Evolutionary conservation across 2,329 filamentous ascomycete species (phyloP), one percentile per base, ranked within the genome.

Genomic region (Claviceps sp.): DNA sequence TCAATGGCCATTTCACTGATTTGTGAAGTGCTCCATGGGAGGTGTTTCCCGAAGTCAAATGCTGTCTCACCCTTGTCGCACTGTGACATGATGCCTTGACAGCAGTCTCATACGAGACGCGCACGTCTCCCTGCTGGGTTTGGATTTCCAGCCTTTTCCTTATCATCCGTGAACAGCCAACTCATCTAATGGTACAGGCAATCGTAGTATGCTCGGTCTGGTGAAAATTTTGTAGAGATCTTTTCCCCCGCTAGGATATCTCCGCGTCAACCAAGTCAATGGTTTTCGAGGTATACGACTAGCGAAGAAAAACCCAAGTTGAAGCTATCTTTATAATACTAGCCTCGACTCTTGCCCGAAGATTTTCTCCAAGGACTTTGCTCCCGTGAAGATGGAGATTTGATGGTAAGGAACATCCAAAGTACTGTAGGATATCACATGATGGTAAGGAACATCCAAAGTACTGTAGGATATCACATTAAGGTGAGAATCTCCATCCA

Each of bases 251-350:
- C 87, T 82, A 85, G 78, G 72, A 80, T 88, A 95, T 95, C 88
- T 85, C 86, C 87, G 83, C 82, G 80, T 83, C 77, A 79, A 83
- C 80, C 85, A 60, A 71, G 61, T 69, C 74, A 64, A 84, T 88
- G 86, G 83, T 81, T 85, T 77, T 80, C 80, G 81, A 88, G 88
- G 84, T 95, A 95, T 82, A 95, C 86, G 82, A 81, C 79, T 90
- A 80, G 88, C 88, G 86, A 77, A 95, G 76, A 95, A 70, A 62
- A 77, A 93, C 71, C 63, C 66, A 61, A 68, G 68, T 64, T 64
- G 63, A 62, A 67, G 66, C 60, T 60, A 64, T 57, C 58, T 61
- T 63, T 67, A 51, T 34, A 73, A 68, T 77, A 78, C 70, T 64
- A 68, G 60, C 69, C 70, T 68, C 64, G 67, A 70, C 69, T 77